Evolutionary conservation across 1,284 basidiomycete species (phyloP).

Genomic region (Cystobasidium sp.): DNA sequence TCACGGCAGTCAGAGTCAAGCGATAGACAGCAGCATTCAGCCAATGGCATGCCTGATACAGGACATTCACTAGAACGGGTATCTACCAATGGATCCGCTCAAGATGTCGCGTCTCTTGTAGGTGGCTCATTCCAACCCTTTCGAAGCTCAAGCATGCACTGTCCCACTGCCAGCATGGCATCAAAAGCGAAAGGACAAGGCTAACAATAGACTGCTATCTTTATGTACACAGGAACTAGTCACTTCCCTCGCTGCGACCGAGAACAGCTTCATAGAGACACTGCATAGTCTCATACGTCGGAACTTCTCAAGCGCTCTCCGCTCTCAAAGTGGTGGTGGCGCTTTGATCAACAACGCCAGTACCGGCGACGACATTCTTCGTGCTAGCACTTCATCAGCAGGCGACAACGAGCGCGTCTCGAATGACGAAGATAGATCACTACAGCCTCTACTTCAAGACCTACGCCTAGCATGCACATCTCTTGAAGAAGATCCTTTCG

Average conservation of each 20-base stretch:
- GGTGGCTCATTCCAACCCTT: slow-evolving; percentile 8
- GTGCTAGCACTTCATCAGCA: slow-evolving; percentile 1
- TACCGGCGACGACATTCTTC: not conserved
- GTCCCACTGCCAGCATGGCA: not conserved
- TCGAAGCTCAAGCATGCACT: not conserved
- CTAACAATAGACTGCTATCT: not conserved
- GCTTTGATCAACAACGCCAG: not conserved
- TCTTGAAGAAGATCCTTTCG: slow-evolving; percentile 32
- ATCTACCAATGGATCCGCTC: not conserved
- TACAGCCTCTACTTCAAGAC: slow-evolving; percentile 24
- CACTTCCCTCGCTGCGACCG: slow-evolving; percentile 15
- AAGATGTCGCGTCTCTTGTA: not conserved
- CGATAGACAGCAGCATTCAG: not conserved
- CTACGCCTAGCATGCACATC: slow-evolving; percentile 23
- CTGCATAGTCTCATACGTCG: slow-evolving; percentile 25
- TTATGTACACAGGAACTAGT: slow-evolving; percentile 22
- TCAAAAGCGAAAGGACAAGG: not conserved
- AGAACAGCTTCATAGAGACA: slow-evolving; percentile 31
- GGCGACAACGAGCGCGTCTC: not conserved
- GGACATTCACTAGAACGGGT: not conserved
- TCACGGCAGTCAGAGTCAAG: too few relatives aligned
- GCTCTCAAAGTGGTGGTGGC: not conserved
- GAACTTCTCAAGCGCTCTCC: slow-evolving; percentile 11
- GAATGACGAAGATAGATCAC: not conserved
- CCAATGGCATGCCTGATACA: not conserved